Evolutionary conservation across 257 asterid genomes (phyloP), one percentile per base, ranked within the genome.

Genomic region (Gentiana dahurica): DNA sequence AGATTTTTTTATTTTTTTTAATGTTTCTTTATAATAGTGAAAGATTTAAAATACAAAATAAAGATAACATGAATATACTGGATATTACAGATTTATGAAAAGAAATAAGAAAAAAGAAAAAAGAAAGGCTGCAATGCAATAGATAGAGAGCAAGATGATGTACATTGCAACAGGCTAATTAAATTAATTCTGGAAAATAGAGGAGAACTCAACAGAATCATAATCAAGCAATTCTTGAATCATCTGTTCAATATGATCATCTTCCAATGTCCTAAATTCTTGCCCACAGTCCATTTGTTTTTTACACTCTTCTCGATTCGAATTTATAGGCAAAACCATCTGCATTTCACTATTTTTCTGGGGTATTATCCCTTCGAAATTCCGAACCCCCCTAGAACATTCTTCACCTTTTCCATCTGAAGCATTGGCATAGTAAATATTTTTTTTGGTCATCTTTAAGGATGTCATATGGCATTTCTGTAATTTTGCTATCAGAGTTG

Each of bases 201-300:
- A 64, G 60, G 72, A 71, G 38, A 79, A 74, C 67, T 84, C 94
- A 67, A 81, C 35, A 11, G 83, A 72, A 47, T 81, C 90, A 64
- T 75, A 73, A 68, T 81, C 80, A 15, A 77, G 76, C 66, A 84
- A 79, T 58, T 84, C 94, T 55, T 81, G 67, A 35, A 84, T 84
- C 94, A 84, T 84, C 76, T 84, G 85, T 56, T 81, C 83, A 46
- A 81, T 79, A 24, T 81, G 81, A 64, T 79, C 82, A 63, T 84
- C 94, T 61, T 81, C 87, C 5, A 77, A 72, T 15, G 74, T 58
- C 77, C 68, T 71, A 63, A 76, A 63, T 43, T 73, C 49, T 45
- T 77, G 71, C 2, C 36, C 71, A n/a, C 58, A 37, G n/a, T 34
- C 52, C 32, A 34, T 36, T 38, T 69, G 62, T 0, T 53, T 59